phyloP scores from a whole-genome alignment of 768 basidiomycete genomes.

The Kwoniella sp. region DNA sequence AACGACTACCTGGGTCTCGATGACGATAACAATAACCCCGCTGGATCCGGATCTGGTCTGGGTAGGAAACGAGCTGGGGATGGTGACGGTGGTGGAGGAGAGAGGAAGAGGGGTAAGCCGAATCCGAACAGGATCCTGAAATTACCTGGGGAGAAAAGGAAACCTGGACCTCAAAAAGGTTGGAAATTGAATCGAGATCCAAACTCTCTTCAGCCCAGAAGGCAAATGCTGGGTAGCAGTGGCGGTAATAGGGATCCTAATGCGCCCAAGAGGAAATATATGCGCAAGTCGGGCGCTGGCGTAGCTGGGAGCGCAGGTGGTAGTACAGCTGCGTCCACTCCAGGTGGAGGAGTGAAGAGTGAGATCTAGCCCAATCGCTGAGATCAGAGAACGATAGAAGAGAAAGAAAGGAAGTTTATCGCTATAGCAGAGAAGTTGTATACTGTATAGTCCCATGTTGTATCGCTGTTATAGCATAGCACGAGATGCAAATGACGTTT shows the following conservation, averaged over 20 bases:
- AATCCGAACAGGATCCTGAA: constrained; percentile 2
- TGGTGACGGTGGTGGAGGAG: not conserved
- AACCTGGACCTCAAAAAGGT: constrained; percentile 42
- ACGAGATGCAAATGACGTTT: not conserved
- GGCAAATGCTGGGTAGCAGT: not conserved
- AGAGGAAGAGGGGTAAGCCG: constrained; percentile 11
- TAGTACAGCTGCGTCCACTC: not conserved
- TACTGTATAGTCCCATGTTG: not conserved
- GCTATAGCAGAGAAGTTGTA: no score
- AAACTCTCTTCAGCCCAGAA: not conserved
- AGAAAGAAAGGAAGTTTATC: not conserved
- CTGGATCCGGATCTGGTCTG: not conserved
- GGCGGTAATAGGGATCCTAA: constrained; percentile 8
- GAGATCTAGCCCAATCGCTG: not conserved
- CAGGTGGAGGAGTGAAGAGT: constrained; percentile 10
- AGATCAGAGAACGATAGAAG: not conserved
- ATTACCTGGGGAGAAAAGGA: constrained; percentile 26
- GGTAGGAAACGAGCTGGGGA: constrained; percentile 15
- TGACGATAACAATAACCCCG: constrained; percentile 21
- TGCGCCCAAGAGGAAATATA: constrained; percentile 24
- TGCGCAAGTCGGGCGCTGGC: constrained; percentile 5
- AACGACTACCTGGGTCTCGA: constrained; percentile 37
- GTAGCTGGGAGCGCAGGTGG: not conserved
- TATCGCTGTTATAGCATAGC: not conserved
- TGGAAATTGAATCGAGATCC: constrained; percentile 38